Evolutionary conservation across 495 filamentous ascomycete genomes (phyloP), one percentile per base, ranked within the genome.

Genomic region (Hyaloscypha hepaticicola): DNA sequence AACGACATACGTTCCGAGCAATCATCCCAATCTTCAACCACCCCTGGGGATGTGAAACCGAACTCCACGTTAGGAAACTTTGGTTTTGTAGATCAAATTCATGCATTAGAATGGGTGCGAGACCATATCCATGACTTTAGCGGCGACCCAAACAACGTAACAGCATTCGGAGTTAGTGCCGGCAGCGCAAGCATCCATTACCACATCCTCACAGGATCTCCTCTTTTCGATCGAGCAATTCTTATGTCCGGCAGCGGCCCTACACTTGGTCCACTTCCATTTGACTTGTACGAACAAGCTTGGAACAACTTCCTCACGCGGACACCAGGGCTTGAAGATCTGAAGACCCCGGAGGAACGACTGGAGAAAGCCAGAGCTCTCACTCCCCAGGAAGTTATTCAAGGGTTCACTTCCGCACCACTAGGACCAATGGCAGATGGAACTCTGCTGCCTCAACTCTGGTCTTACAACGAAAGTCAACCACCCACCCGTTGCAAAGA

Each of bases 61-160:
- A 45, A 45, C 38, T 27, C 33, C 33, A 29, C 33, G 16, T 24
- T 27, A 7, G 83, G 83, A 12, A 92, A 92, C 63, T 79, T 83
- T 5, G 90, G 85, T 0, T 77, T 91, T 8, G 73, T 82, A 31
- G 90, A 92, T 70, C 89, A 91, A 71, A 79, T 82, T 1, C 78
- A 87, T 41, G 89, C 86, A 11, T 75, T 92, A 19, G 72, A 90
- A 64, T 92, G 90, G 90, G 83, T 91, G 22, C 81, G 88, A 63
- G 78, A 85, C 61, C 77, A 91, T 69, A 90, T 91, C 65, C 73
- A 77, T 58, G 77, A 81, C 5, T 91, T 93, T 67, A 88, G 88
- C 4, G 90, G 90, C 16, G 85, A 93, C 22, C 69, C 80, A 8
- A 61, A 73, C 38, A 68, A 71, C 1, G 73, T 81, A 21, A 76